These are phyloP conservation scores for Rosa persica DNA, from an alignment of 306 rosid genomes.

Conservation along the genomic window DNA sequence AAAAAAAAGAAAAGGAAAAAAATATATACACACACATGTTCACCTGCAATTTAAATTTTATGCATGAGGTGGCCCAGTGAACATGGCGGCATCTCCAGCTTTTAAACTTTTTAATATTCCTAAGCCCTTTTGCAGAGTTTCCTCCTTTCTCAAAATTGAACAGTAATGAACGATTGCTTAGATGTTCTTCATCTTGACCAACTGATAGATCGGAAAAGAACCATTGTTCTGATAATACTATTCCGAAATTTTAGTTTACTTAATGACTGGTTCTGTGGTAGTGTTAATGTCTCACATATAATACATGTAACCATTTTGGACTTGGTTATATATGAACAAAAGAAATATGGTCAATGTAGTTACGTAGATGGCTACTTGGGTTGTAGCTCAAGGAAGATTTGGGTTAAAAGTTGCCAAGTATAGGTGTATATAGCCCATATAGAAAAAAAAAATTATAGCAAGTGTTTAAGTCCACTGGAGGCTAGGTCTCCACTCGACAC, in stretches of 20 bases:
- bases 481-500: too few relatives aligned
- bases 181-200: background rate
- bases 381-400: too few relatives aligned
- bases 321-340: background rate
- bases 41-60: background rate
- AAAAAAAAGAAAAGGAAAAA: too few relatives aligned
- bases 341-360: background rate
- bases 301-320: background rate
- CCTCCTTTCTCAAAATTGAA: background rate
- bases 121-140: constrained; percentile 13
- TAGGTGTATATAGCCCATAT: too few relatives aligned
- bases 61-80: constrained; percentile 20
- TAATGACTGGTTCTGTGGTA: background rate
- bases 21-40: too few relatives aligned
- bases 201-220: background rate
- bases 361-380: too few relatives aligned
- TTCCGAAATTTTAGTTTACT: background rate
- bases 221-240: background rate
- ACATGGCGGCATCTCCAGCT: background rate
- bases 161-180: background rate
- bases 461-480: too few relatives aligned
- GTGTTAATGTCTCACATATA: background rate
- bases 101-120: constrained; percentile 22
- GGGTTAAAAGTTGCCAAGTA: too few relatives aligned
- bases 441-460: too few relatives aligned